Conservation (phyloP, 768 basidiomycete genomes). For the Mrakia gelida region DNA sequence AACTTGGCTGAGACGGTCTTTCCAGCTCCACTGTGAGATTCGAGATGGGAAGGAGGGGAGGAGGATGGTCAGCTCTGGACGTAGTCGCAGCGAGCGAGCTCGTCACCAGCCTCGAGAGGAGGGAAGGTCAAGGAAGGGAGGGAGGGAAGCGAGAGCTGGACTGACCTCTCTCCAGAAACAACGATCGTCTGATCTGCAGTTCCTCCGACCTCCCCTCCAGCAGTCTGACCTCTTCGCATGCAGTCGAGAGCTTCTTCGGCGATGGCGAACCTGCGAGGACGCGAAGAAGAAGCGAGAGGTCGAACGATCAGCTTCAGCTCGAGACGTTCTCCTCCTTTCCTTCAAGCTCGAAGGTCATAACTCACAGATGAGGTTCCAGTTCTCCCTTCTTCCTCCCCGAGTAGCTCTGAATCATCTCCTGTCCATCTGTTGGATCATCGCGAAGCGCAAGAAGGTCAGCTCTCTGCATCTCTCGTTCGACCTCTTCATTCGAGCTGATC, state of each 20-base stretch:
- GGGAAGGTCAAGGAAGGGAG: neutral
- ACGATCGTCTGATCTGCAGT: slow-evolving; percentile 95
- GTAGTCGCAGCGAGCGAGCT: neutral
- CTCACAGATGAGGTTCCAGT: slow-evolving; percentile 84
- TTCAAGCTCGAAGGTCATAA: neutral
- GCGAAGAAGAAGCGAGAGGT: neutral
- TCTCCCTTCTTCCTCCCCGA: slow-evolving; percentile 87
- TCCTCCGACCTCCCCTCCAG: slow-evolving; percentile 50
- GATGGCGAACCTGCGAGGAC: slow-evolving; percentile 62
- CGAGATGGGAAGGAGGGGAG: neutral
- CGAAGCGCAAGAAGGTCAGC: neutral
- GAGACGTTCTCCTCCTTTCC: neutral
- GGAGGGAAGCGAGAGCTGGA: slow-evolving; percentile 14
- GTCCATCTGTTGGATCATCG: slow-evolving; percentile 56
- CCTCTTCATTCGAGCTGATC: neutral
- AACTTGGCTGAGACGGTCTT: slow-evolving; percentile 99
- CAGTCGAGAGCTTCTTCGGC: slow-evolving; percentile 98
- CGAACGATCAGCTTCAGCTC: neutral
- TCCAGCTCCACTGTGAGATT: slow-evolving; percentile 74
- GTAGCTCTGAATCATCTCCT: slow-evolving; percentile 96
- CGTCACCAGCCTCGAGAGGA: neutral
- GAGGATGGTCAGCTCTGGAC: neutral
- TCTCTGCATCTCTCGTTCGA: neutral
- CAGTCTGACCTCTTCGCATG: slow-evolving; percentile 63
- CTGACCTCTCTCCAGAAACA: slow-evolving; percentile 92